These are phyloP conservation scores for Linnemannia hyalina DNA, from an alignment of 192 early-diverging fungal genomes.

Conservation along the genomic window DNA sequence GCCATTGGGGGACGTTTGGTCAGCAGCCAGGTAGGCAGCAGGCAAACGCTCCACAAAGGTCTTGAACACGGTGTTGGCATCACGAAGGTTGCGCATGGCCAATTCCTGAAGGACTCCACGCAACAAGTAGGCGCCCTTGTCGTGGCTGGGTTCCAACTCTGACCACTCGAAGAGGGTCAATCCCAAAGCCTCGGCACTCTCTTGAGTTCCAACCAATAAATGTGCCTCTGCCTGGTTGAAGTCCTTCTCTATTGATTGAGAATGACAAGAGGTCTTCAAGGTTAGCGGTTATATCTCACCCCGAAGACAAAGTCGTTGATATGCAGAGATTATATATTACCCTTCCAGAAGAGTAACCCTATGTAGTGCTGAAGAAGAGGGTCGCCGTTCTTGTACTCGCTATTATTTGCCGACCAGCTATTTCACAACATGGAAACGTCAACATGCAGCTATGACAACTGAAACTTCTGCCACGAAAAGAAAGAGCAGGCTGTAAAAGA, in stretches of 20 bases:
- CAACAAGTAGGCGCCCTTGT: slow-evolving; percentile 82
- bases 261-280: background rate
- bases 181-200: slow-evolving; percentile 81
- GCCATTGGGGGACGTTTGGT: slow-evolving; percentile 30
- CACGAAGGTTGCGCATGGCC: slow-evolving; percentile 28
- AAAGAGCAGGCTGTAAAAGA: background rate
- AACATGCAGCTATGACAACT: too few species aligned
- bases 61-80: slow-evolving; percentile 33
- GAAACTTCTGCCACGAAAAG: too few species aligned
- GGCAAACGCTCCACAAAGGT: slow-evolving; percentile 42
- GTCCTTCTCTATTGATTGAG: slow-evolving; percentile 65
- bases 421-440: background rate
- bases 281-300: background rate
- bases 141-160: slow-evolving; percentile 64
- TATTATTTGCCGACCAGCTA: slow-evolving; percentile 74
- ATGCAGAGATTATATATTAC: slow-evolving; percentile 30
- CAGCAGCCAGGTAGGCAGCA: slow-evolving; percentile 21
- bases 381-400: slow-evolving; percentile 73
- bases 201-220: slow-evolving; percentile 85
- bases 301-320: background rate
- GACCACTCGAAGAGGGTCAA: slow-evolving; percentile 87
- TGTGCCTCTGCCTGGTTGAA: slow-evolving; percentile 90
- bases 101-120: slow-evolving; percentile 87
- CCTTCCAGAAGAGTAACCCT: slow-evolving; percentile 76
- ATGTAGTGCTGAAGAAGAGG: slow-evolving; percentile 80